A percentile compares a stretch with the other conserved stretches of the same genome.
phyloP scores from a whole-genome alignment of 495 filamentous ascomycete species.

The Cairneyella variabilis region DNA sequence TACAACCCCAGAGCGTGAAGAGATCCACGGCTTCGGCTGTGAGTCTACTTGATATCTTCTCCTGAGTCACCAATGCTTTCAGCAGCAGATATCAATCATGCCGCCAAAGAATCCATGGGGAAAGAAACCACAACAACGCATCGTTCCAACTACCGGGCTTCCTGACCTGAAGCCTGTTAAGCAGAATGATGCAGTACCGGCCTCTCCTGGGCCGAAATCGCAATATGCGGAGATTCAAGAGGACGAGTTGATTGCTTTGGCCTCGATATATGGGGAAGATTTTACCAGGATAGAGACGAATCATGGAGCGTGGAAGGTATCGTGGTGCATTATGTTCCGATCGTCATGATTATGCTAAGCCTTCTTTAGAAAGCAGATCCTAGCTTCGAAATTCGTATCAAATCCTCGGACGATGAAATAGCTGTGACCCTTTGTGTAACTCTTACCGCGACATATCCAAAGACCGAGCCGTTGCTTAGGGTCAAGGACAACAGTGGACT shows the following conservation, averaged over 20 bases:
- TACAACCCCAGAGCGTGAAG: slow-evolving; percentile 14
- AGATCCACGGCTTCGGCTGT: slow-evolving; percentile 21
- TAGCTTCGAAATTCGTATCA: slow-evolving; percentile 74
- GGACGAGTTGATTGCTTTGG: slow-evolving; percentile 81
- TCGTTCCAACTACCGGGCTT: slow-evolving; percentile 19
- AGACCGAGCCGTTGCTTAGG: slow-evolving; percentile 70
- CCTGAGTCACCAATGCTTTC: slow-evolving; percentile 8
- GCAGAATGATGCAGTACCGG: slow-evolving; percentile 14
- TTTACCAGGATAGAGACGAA: slow-evolving; percentile 66
- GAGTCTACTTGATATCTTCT: slow-evolving; percentile 9
- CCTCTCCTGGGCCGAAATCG: slow-evolving; percentile 38
- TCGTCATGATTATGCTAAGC: slow-evolving; percentile 8
- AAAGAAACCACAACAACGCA: slow-evolving; percentile 28
- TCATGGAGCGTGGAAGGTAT: slow-evolving; percentile 82
- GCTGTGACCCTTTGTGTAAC: slow-evolving; percentile 61
- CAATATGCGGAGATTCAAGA: slow-evolving; percentile 82
- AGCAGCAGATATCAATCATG: slow-evolving; percentile 16
- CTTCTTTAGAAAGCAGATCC: slow-evolving; percentile 69
- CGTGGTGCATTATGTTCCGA: slow-evolving; percentile 7
- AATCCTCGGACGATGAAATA: slow-evolving; percentile 64
- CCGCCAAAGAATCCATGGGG: slow-evolving; percentile 25
- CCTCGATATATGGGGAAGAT: slow-evolving; percentile 91
- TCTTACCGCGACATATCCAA: slow-evolving; percentile 90
- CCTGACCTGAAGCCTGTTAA: slow-evolving; percentile 34
- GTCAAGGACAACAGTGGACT: slow-evolving; percentile 61